Percentiles rank a stretch among this genome's conserved stretches.
These are phyloP conservation scores for Coniochaeta hoffmannii DNA, from an alignment of 2,329 filamentous ascomycete genomes.

Conservation along the genomic window DNA sequence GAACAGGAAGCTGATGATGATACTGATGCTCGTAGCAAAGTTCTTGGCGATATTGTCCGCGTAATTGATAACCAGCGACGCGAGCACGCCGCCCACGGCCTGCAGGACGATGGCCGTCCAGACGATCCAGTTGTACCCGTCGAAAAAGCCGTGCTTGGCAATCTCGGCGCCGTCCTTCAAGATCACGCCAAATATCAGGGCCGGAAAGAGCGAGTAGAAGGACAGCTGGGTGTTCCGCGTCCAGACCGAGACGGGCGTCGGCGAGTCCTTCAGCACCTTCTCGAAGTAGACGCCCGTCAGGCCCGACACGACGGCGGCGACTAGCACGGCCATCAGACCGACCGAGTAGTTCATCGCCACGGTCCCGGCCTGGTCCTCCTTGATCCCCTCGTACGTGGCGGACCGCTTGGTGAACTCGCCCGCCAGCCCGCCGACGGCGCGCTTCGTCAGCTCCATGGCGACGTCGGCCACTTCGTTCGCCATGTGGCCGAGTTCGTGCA, in stretches of 20 bases:
- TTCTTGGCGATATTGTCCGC: conserved; percentile 90
- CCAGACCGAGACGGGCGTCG: conserved; percentile 73
- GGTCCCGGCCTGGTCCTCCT: conserved; percentile 49
- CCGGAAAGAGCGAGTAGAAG: conserved; percentile 88
- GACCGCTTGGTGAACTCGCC: conserved; percentile 57
- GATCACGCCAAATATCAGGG: conserved; percentile 76
- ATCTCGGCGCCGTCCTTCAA: conserved; percentile 84
- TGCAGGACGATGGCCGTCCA: conserved; percentile 82
- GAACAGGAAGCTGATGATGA: conserved; percentile 77
- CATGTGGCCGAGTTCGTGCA: conserved; percentile 67
- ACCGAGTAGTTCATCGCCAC: conserved; percentile 67
- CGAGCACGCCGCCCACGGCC: conserved; percentile 75
- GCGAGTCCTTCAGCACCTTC: conserved; percentile 85
- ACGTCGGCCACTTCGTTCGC: conserved; percentile 43
- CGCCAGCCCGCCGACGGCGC: conserved; percentile 29
- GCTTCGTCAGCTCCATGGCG: conserved; percentile 42
- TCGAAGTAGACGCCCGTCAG: conserved; percentile 84
- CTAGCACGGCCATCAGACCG: conserved; percentile 69
- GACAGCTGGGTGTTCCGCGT: conserved; percentile 90
- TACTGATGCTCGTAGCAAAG: conserved; percentile 87
- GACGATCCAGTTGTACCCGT: conserved; percentile 87
- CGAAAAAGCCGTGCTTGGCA: conserved; percentile 80
- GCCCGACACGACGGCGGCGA: conserved; percentile 73
- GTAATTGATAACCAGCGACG: conserved; percentile 73
- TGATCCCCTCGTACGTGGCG: conserved; percentile 85